Percentiles rank a stretch among this genome's conserved stretches.
Evolutionary conservation across 1,139 yeast species (phyloP).

Genomic region (Taiozyma sp.): DNA sequence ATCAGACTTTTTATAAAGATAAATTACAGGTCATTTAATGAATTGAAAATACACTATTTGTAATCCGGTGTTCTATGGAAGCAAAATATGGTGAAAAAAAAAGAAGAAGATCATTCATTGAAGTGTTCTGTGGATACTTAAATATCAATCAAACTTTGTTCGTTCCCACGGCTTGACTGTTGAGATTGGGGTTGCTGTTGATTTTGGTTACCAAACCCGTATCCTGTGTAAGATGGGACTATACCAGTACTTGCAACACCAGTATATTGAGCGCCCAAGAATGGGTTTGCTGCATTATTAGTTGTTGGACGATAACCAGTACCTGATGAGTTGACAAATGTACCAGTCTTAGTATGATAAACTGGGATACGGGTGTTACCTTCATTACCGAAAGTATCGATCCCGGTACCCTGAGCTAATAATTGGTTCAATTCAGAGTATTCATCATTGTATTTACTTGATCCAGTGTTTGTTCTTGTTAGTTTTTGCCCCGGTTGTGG

Average conservation of each 20-base stretch:
- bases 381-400: constrained; percentile 94
- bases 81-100: background rate
- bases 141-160: constrained; percentile 24
- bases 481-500: constrained; percentile 32
- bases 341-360: constrained; percentile 81
- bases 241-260: constrained; percentile 61
- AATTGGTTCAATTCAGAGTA: constrained; percentile 72
- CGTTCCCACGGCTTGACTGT: constrained; percentile 19
- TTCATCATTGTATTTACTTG: constrained; percentile 45
- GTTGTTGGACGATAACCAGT: constrained; percentile 65
- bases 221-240: constrained; percentile 78
- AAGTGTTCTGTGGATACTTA: background rate
- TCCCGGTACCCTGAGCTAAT: constrained; percentile 83
- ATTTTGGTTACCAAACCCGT: constrained; percentile 80
- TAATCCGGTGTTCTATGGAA: background rate
- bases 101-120: background rate
- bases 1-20: background rate
- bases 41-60: background rate
- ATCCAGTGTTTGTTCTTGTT: constrained; percentile 40
- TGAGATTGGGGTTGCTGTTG: constrained; percentile 34
- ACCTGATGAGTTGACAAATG: constrained; percentile 82
- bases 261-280: constrained; percentile 68
- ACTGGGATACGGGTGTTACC: constrained; percentile 90
- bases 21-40: background rate
- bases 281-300: constrained; percentile 54